Conservation (phyloP, 2,329 filamentous ascomycete species). For the Talaromyces islandicus region DNA sequence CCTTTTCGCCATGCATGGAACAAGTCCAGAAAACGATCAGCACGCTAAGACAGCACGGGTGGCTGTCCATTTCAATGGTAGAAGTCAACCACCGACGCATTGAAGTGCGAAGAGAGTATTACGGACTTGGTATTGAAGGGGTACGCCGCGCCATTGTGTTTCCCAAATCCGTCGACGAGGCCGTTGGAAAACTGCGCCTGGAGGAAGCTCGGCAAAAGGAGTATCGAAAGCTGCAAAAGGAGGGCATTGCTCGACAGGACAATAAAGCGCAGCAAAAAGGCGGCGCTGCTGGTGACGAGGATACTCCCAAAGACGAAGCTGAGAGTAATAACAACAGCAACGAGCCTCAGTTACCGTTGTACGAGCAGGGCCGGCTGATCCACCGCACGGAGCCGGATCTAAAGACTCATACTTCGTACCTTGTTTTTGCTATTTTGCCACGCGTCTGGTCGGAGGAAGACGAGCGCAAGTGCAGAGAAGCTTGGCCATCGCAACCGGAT, state of each 20-base stretch:
- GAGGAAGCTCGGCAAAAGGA: slow-evolving; percentile 65
- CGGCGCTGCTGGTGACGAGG: slow-evolving; percentile 3
- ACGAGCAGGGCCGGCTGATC: slow-evolving; percentile 69
- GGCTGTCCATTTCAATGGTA: slow-evolving; percentile 90
- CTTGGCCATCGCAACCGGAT: slow-evolving; percentile 50
- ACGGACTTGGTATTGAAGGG: slow-evolving; percentile 66
- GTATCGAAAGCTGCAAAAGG: slow-evolving; percentile 48
- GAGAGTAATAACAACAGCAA: neutral
- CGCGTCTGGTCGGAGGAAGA: slow-evolving; percentile 77
- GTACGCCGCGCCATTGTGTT: slow-evolving; percentile 61
- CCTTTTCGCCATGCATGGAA: slow-evolving; percentile 95
- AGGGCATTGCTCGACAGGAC: slow-evolving; percentile 17
- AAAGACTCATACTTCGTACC: slow-evolving; percentile 95
- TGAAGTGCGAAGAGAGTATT: slow-evolving; percentile 73
- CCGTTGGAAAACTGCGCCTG: slow-evolving; percentile 64
- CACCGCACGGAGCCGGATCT: slow-evolving; percentile 81
- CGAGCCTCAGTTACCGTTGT: slow-evolving; percentile 43
- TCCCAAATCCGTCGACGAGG: slow-evolving; percentile 67
- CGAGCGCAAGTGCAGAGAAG: slow-evolving; percentile 60
- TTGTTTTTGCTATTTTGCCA: slow-evolving; percentile 89
- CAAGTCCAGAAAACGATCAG: slow-evolving; percentile 85
- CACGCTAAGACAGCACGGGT: slow-evolving; percentile 71
- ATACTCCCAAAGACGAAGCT: neutral
- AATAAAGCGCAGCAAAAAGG: slow-evolving; percentile 18
- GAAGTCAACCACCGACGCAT: slow-evolving; percentile 76